Evolutionary conservation across 257 asterid species (phyloP).

Genomic region (Solanum dulcamara): DNA sequence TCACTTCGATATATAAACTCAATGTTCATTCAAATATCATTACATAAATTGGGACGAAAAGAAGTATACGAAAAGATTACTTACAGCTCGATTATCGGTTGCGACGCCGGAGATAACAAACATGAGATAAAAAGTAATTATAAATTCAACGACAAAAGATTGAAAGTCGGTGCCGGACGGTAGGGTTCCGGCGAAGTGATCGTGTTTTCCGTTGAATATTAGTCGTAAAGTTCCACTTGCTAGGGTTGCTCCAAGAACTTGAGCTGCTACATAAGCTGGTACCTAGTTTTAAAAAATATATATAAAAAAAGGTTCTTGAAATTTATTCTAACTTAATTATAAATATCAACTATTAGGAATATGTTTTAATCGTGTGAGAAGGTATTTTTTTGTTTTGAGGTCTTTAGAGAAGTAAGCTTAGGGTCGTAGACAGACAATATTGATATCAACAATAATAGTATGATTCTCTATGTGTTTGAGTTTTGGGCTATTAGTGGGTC

Average conservation of each 20-base stretch:
- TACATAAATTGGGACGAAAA: background rate
- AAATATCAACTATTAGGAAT: too few relatives aligned
- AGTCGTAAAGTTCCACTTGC: conserved; percentile 75
- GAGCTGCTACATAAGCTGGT: conserved; percentile 64
- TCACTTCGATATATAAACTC: background rate
- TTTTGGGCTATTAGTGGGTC: too few relatives aligned
- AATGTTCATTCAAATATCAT: background rate
- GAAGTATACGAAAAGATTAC: background rate
- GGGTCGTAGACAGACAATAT: too few relatives aligned
- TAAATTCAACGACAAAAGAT: conserved; percentile 59
- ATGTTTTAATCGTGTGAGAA: too few relatives aligned
- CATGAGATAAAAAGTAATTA: conserved; percentile 88
- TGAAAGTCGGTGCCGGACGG: conserved; percentile 53
- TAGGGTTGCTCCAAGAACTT: conserved; percentile 55
- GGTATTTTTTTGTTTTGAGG: too few relatives aligned
- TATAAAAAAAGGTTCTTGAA: too few relatives aligned
- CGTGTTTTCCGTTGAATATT: conserved; percentile 49
- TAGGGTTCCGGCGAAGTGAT: conserved; percentile 64
- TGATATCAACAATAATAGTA: too few relatives aligned
- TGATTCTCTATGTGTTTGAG: too few relatives aligned
- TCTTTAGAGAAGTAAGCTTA: too few relatives aligned
- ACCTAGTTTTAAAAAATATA: conserved; percentile 22
- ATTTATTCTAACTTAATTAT: too few relatives aligned
- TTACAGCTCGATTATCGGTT: conserved; percentile 84
- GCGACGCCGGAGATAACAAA: conserved; percentile 89